Evolutionary conservation across 1,139 yeast species (phyloP), one percentile per base, ranked within the genome.

Genomic region (Starmera stellimalicola): DNA sequence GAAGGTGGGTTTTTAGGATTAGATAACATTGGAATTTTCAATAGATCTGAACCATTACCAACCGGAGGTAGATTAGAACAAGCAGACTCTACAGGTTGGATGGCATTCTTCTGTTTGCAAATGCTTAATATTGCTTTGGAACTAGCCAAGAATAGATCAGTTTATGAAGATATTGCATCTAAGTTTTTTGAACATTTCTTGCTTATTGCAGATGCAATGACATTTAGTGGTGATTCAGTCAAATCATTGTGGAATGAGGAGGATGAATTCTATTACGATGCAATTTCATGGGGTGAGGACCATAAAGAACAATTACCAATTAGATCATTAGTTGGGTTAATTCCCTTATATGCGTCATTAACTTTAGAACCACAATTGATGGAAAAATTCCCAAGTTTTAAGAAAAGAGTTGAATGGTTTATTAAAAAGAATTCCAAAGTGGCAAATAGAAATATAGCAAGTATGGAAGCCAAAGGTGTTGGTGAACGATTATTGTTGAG

Each of bases 41-140:
- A 88, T 57, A 73, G 97, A 55, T 83, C 95, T 3, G 97, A 88
- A 60, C 94, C 94, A 2, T 66, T 84, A 49, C 97, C 97, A 23
- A 84, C 95, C 2, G 96, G 96, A 26, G 95, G 96, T 33, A 73
- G 70, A 31, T 67, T 88, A 45, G 94, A 87, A 56, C 97, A 88
- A 59, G 95, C 97, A 1, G 97, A 88, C 57, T 84, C 95, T 19
- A 88, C 97, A 7, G 96, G 96, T 29, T 88, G 97, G 97, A 84
- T 88, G 94, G 97, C 95, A 0, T 88, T 91, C 62, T 88, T 79
- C 60, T 76, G 84, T 26, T 65, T 88, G 47, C 94, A 84, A 55
- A 87, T 88, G 96, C 70, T 88, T 57, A 88, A 87, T 55, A 88
- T 88, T 54, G 93, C 97, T 0, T 69, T 88, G 46, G 97, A 88